Evolutionary conservation across 129 eudicot genomes (phyloP).

Genomic region (Escallonia rubra): DNA sequence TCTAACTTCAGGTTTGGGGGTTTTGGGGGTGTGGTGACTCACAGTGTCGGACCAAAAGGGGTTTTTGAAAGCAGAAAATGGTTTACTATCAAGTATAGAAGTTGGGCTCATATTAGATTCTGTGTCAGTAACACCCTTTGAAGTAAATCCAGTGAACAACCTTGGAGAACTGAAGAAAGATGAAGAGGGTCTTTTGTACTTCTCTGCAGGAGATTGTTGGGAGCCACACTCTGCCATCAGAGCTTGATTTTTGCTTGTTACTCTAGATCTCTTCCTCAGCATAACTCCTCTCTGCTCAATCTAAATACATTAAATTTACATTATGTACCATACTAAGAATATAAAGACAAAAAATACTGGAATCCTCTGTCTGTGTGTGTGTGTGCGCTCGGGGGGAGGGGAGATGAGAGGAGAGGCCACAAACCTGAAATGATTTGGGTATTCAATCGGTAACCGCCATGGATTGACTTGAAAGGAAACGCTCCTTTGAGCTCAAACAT

Average conservation of each 20-base stretch:
- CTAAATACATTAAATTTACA: not conserved
- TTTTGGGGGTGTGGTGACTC: conserved; percentile 25
- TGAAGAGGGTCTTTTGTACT: conserved; percentile 28
- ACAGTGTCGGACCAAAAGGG: conserved; percentile 41
- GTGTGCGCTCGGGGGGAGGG: too few species aligned
- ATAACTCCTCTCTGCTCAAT: conserved; percentile 9
- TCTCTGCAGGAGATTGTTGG: conserved; percentile 17
- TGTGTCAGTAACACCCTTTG: conserved; percentile 38
- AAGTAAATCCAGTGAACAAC: conserved; percentile 47
- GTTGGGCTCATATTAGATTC: conserved; percentile 58
- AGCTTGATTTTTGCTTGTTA: conserved; percentile 13
- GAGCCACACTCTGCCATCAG: conserved; percentile 40
- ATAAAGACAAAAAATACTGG: too few species aligned
- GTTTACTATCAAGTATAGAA: conserved; percentile 59
- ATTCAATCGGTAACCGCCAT: conserved; percentile 9
- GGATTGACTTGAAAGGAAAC: not conserved
- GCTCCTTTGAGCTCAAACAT: not conserved
- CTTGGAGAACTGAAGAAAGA: conserved; percentile 59
- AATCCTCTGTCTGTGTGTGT: too few species aligned
- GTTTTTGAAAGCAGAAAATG: conserved; percentile 34
- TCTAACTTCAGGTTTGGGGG: conserved; percentile 30
- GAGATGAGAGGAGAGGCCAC: not conserved
- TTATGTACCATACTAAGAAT: too few species aligned
- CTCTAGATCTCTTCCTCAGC: conserved; percentile 22
- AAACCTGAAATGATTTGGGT: conserved; percentile 20